Conservation (phyloP, 192 early-diverging fungal genomes). For the Coemansia sp. region DNA sequence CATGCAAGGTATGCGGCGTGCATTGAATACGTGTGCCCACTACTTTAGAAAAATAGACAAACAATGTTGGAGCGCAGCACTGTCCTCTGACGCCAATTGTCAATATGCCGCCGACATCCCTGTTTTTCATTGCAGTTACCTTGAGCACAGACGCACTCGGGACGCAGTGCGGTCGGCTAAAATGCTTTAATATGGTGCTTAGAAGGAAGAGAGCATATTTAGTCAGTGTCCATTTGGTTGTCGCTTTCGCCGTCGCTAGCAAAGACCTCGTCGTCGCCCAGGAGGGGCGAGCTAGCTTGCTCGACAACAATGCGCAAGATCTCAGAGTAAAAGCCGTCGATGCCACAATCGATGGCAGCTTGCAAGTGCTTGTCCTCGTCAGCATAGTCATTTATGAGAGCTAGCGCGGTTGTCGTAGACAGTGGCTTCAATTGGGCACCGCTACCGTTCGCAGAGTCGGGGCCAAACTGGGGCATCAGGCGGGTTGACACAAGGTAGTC, state of each 20-base stretch:
- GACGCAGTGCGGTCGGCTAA: not conserved
- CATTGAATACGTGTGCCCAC: not conserved
- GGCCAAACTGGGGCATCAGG: conserved; percentile 23
- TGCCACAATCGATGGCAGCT: conserved; percentile 20
- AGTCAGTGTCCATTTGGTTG: conserved; percentile 30
- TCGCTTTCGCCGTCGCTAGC: conserved; percentile 14
- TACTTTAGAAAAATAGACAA: too few species aligned
- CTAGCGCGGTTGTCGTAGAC: conserved; percentile 13
- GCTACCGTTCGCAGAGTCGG: not conserved
- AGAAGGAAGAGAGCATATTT: conserved; percentile 1
- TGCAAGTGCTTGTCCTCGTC: conserved; percentile 27
- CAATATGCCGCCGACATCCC: not conserved
- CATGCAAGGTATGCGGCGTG: not conserved
- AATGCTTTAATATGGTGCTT: not conserved
- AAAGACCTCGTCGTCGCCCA: not conserved
- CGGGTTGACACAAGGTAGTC: conserved; percentile 24
- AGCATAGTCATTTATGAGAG: conserved; percentile 21
- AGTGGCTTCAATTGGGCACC: conserved; percentile 7
- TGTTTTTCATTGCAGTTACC: not conserved
- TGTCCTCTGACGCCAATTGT: not conserved
- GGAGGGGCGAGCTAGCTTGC: not conserved
- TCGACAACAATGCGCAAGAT: conserved; percentile 32
- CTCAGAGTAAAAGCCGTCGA: conserved; percentile 33
- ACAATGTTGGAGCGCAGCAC: not conserved
- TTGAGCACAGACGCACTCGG: not conserved